A percentile compares a stretch with the other conserved stretches of the same genome.
phyloP scores from a whole-genome alignment of 345 rosid species.

The Sapria himalayana region DNA sequence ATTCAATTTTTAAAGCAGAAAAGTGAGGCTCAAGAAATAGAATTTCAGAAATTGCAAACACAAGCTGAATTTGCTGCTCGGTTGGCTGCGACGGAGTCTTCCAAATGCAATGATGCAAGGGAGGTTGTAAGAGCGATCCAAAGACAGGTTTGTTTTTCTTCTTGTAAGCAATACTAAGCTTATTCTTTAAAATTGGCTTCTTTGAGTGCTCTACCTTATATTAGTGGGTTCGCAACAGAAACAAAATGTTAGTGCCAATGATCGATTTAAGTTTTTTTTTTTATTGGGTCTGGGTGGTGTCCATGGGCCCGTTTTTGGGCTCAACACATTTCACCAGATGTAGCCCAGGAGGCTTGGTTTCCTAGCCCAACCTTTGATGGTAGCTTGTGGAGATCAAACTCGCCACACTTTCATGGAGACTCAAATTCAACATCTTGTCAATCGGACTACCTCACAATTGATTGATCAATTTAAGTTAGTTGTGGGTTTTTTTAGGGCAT shows the following conservation, averaged over 20 bases:
- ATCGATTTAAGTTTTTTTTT: not conserved
- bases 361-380: too few relatives aligned
- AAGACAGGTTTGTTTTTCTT: constrained; percentile 26
- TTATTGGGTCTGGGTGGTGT: not conserved
- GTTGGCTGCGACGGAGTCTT: constrained; percentile 28
- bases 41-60: constrained; percentile 29
- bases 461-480: too few relatives aligned
- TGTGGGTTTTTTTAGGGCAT: too few relatives aligned
- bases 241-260: too few relatives aligned
- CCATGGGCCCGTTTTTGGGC: too few relatives aligned
- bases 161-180: not conserved
- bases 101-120: constrained; percentile 32
- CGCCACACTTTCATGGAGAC: too few relatives aligned
- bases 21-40: constrained; percentile 41
- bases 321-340: too few relatives aligned
- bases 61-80: constrained; percentile 28
- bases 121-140: constrained; percentile 33
- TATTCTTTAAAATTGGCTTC: not conserved
- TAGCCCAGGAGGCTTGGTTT: too few relatives aligned
- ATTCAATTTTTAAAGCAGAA: constrained; percentile 37
- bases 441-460: too few relatives aligned
- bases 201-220: not conserved
- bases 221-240: too few relatives aligned
- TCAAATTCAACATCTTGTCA: too few relatives aligned
- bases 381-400: too few relatives aligned